Conservation (phyloP, 768 basidiomycete species). For the Nidularia sp. region DNA sequence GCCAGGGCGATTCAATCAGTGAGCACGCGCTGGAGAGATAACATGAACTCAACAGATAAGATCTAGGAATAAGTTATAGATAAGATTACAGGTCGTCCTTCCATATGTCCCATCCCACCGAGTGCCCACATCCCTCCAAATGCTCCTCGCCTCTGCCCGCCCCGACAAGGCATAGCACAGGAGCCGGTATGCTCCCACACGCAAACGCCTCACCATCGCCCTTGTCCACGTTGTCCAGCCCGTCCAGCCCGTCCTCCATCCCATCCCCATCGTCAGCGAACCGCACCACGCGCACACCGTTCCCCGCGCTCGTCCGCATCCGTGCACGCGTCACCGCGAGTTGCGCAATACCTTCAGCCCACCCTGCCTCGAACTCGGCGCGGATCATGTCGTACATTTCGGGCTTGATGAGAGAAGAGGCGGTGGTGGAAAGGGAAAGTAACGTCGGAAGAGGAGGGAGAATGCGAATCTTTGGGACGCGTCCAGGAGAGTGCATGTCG, state of each 20-base stretch:
- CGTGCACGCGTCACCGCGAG: conserved; percentile 45
- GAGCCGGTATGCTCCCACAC: conserved; percentile 12
- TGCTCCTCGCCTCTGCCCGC: conserved; percentile 20
- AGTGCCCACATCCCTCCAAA: conserved; percentile 35
- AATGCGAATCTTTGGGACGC: conserved; percentile 42
- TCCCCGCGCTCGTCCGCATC: conserved; percentile 40
- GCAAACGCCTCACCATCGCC: conserved; percentile 23
- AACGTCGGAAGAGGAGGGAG: conserved; percentile 52
- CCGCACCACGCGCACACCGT: conserved; percentile 40
- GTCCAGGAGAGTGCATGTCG: too few relatives aligned
- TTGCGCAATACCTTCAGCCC: conserved; percentile 55
- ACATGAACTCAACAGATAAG: conserved; percentile 3
- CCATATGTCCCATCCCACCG: conserved; percentile 28
- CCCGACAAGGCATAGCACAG: conserved; percentile 39
- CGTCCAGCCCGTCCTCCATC: conserved; percentile 25
- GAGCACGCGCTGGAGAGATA: neutral
- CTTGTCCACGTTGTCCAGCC: conserved; percentile 26
- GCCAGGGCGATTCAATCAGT: neutral
- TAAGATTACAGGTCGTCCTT: conserved; percentile 16
- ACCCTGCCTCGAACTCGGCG: conserved; percentile 55
- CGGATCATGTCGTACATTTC: conserved; percentile 36
- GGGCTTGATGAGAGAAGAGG: conserved; percentile 20
- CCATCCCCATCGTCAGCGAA: conserved; percentile 21
- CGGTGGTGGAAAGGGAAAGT: conserved; percentile 42
- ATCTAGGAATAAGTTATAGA: neutral